Base-by-base conservation (phyloP, 1,284 basidiomycete species). In the Heimioporus punctisporus region DNA sequence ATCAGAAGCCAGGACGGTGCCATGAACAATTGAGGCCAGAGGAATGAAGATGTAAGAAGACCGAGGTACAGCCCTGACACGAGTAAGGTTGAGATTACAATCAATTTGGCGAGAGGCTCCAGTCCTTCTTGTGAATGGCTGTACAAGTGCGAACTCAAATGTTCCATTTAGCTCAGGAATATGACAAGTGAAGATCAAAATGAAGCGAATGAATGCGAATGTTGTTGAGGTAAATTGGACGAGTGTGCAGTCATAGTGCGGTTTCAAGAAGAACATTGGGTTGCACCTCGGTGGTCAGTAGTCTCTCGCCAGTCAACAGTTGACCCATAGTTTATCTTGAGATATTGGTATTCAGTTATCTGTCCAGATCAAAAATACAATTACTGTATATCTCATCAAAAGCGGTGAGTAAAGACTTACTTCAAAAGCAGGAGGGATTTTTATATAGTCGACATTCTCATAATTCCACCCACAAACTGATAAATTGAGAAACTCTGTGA, bases 81-180 rank as follows among this genome's bases (percentile, higher is more conserved):
- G 14, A 6, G 14, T 39, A 6, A 55, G 47, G 6, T 31, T 25
- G 6, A 52, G 28, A 6, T 55, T 27, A 34, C 14, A 1, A 10
- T 55, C 54, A 6, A 55, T 26, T n/a, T 12, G 9, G 23, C 23
- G 5, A 3, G 31, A 4, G 17, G 9, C 5, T 9, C 44, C 48
- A 23, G 14, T 46, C n/a, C 39, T 50, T 19, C 2, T 27, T 1
- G 19, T 12, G 39, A 28, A 50, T 7, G 48, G 44, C 9, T 43
- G 40, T 3, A 56, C 44, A n/a, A 56, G 48, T n/a, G 44, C 44
- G 31, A 56, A 54, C 6, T 54, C 11, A 2, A 50, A 54, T 1
- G 19, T 19, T 23, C 31, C 17, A 19, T 26, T 19, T 4, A 56
- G 3, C 17, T 42, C 30, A 3, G 25, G 44, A 14, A 54, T 43